Evolutionary conservation across 108 stramenopile species (phyloP), one percentile per base, ranked within the genome.

Genomic region (Fistulifera pelliculosa): DNA sequence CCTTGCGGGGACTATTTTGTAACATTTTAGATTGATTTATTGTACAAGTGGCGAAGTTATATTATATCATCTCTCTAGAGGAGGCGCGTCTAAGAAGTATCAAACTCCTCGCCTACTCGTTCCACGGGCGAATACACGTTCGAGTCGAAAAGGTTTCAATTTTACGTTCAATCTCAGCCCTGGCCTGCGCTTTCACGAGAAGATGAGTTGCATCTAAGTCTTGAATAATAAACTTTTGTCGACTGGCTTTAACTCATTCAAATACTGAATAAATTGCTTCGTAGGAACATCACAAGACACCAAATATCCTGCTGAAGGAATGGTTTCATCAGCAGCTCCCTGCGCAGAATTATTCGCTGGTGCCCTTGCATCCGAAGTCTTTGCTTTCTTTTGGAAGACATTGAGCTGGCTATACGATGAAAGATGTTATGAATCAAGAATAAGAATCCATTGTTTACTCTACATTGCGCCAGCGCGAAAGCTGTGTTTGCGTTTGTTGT

Each of bases 131-230:
- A 76, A 53, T 72, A 82, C 1, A 76, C 75, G 58, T 76, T 70
- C 23, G 60, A 62, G 50, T 82, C 76, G 69, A 86, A 80, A 85
- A 91, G 52, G 68, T 66, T 61, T 91, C 85, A 13, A 91, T 85
- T 65, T 87, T 79, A 26, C 67, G 48, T 14, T 64, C 65, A 56
- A 91, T 86, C 57, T 87, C 85, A 23, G 81, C 79, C 41, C 70
- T 62, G 27, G 77, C 79, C 15, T 71, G 65, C 28, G 56, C 73
- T 52, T 79, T 77, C 49, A 91, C 69, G 41, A 91, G 53, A 22
- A 91, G 57, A 68, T 91, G 90, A 10, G 72, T 83, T 23, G 75
- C 70, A 74, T 91, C 90, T 26, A 91, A 72, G 49, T 91, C 90
- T 51, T 86, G 79, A 0, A 91, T 1, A 14, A 91, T 80, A 55